Evolutionary conservation across 768 basidiomycete species (phyloP).

Genomic region (Nidularia pulvinata): DNA sequence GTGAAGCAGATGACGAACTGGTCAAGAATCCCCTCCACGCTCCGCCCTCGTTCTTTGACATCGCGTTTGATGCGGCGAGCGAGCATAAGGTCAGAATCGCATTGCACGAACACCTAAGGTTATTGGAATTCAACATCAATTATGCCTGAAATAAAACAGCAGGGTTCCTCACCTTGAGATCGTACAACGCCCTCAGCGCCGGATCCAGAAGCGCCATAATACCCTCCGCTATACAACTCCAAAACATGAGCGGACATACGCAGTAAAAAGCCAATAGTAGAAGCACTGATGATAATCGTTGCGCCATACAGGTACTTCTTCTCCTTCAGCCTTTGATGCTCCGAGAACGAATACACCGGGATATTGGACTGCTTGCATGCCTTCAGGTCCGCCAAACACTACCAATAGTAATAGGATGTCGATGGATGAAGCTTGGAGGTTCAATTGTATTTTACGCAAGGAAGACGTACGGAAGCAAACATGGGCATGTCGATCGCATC

Average conservation of each 20-base stretch:
- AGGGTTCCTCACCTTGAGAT: slow-evolving; percentile 71
- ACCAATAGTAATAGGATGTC: neutral
- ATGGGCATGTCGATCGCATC: slow-evolving; percentile 90
- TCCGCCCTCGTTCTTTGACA: slow-evolving; percentile 83
- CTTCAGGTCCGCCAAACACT: slow-evolving; percentile 90
- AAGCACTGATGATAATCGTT: slow-evolving; percentile 81
- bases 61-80: slow-evolving; percentile 90
- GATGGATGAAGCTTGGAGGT: neutral
- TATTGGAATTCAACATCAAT: neutral
- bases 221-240: slow-evolving; percentile 67
- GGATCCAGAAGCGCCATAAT: slow-evolving; percentile 91
- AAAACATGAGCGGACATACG: neutral
- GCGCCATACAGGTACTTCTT: slow-evolving; percentile 93
- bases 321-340: slow-evolving; percentile 82
- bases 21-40: slow-evolving; percentile 85
- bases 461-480: slow-evolving; percentile 68
- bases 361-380: slow-evolving; percentile 83
- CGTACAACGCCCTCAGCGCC: slow-evolving; percentile 77
- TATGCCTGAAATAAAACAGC: neutral
- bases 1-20: slow-evolving; percentile 49
- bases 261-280: neutral
- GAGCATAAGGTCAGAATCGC: slow-evolving; percentile 97
- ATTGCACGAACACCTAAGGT: slow-evolving; percentile 77
- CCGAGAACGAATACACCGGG: slow-evolving; percentile 91
- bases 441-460: neutral